Base-by-base conservation (phyloP, 768 basidiomycete genomes). In the Tricholoma bakamatsutake region DNA sequence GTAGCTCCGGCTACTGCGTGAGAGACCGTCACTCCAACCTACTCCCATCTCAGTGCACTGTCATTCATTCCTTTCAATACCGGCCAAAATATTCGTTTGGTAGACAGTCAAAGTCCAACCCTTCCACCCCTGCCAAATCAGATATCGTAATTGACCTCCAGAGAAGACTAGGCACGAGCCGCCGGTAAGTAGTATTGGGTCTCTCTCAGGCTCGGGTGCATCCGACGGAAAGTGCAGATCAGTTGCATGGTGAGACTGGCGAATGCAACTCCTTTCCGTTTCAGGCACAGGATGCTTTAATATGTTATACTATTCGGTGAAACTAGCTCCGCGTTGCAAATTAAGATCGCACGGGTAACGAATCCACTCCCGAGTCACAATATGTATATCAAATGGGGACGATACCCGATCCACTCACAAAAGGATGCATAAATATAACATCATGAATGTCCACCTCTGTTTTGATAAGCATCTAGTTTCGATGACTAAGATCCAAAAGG, bases 1-100 rank as follows among this genome's bases (percentile, higher is more conserved):
- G 10, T 27, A 57, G n/a, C 54, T 52, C 59, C 58, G 60, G 56
- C 50, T 9, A 54, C 46, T 57, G 39, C 62, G 60, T 59, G 60
- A 61, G 58, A 63, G 54, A 52, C 46, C 59, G 34, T 56, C 24
- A 35, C 33, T 42, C 24, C 57, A 43, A 35, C 21, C 39, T 24
- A 24, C 2, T 39, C n/a, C 7, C 27, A 11, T 50, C 18, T 33
- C 35, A 37, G 18, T 34, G 37, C 35, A 34, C 21, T 17, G 52
- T 28, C 37, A 39, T 50, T 28, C 37, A 39, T 50, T 34, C 37
- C 45, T 39, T 39, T 39, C 37, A 24, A 24, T 24, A 24, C 21
- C 21, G 3, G 3, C 21, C 34, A 11, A 35, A 35, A 11, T 35
- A 4, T 35, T 35, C 34, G 34, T 35, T 35, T 12, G 10, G 34